These are phyloP conservation scores for Pontederia paniculata DNA, from an alignment of 176 grass and related monocot species.

Conservation along the genomic window DNA sequence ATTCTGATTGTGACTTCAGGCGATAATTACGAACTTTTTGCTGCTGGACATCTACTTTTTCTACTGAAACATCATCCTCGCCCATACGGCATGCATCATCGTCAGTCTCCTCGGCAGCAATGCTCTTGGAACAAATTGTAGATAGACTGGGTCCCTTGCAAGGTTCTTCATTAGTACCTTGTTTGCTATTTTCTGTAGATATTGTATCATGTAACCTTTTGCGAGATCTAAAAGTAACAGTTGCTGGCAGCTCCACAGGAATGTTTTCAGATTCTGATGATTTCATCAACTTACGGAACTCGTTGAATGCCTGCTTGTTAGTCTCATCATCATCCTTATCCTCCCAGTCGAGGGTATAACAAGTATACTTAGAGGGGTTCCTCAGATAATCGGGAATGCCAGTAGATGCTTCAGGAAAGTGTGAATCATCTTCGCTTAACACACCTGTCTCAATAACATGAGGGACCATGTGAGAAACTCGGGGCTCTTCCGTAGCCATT, in stretches of 20 bases:
- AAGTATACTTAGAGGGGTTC: conserved; percentile 88
- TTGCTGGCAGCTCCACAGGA: conserved; percentile 45
- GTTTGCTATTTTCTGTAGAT: conserved; percentile 41
- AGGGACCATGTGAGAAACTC: conserved; percentile 43
- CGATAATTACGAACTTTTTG: not conserved
- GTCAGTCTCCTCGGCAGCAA: too few relatives aligned
- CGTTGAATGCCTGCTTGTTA: conserved; percentile 63
- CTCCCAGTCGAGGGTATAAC: conserved; percentile 53
- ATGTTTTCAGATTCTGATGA: conserved; percentile 34
- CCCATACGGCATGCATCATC: too few relatives aligned
- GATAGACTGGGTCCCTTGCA: not conserved
- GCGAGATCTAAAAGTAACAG: conserved; percentile 58
- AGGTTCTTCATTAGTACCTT: conserved; percentile 9
- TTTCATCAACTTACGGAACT: conserved; percentile 48
- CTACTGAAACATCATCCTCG: too few relatives aligned
- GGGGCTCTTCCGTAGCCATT: conserved; percentile 31
- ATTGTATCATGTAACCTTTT: conserved; percentile 66
- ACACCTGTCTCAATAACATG: conserved; percentile 29
- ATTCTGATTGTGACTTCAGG: not conserved
- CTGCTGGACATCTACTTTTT: not conserved
- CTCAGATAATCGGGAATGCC: conserved; percentile 64
- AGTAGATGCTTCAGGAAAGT: conserved; percentile 8
- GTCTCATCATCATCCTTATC: conserved; percentile 39
- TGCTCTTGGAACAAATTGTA: too few relatives aligned
- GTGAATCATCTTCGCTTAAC: conserved; percentile 16